Base-by-base conservation (phyloP, 345 rosid species). In the Microcos paniculata region DNA sequence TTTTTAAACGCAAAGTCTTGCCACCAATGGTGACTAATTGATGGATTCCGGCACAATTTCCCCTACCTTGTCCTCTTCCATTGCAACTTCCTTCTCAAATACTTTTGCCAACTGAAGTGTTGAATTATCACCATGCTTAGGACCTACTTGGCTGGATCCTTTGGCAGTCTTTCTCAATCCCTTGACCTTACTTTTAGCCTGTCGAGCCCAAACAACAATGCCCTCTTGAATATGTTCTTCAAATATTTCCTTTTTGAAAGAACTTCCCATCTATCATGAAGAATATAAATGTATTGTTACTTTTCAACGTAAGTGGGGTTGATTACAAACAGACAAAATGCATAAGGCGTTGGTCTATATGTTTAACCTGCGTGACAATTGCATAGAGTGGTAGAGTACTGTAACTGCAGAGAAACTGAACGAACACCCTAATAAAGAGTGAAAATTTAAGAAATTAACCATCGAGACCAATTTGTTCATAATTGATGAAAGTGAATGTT, bases 321-420 rank as follows among this genome's bases (percentile, higher is more conserved):
- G n/a, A n/a, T 6, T 3, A 31, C 33, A 18, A 26, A 53, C 33
- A 33, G 0, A 19, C 9, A 68, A 26, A 0, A 26, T n/a, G 11
- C 16, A 23, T 8, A 9, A n/a, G n/a, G n/a, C n/a, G n/a, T n/a
- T n/a, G n/a, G n/a, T n/a, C n/a, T n/a, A n/a, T n/a, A n/a, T n/a
- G n/a, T n/a, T n/a, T n/a, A n/a, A 93, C 98, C 88, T 90, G 97
- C 7, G 93, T 88, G 46, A 93, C 98, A 8, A 91, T 86, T 15
- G 92, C 97, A 14, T 94, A 94, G 11, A 94, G 90, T 1, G 98
- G 97, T 23, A 94, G 78, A 28, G 97, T 94, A 55, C 94, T 91
- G 80, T 88, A 91, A 75, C 97, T 89, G 75, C 95, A 91, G 6
- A 90, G 81, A 72, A 90, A 82, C 88, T 91, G 97, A 69, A 94